Base-by-base conservation (phyloP, 2,329 filamentous ascomycete species). In the Diplocarpon mali region DNA sequence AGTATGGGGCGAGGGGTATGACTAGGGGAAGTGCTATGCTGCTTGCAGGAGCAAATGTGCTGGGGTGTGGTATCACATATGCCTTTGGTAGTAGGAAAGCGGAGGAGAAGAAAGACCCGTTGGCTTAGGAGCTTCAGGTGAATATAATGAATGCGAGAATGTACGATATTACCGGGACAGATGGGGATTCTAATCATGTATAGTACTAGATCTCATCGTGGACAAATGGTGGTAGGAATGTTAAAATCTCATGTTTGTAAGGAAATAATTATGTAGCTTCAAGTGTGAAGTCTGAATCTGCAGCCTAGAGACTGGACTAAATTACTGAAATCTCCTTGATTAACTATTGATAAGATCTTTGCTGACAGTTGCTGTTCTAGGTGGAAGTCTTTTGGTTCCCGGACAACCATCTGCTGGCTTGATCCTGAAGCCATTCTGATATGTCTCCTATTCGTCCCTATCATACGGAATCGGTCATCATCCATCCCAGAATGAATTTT, bases 11-110 rank as follows among this genome's bases (percentile, higher is more conserved):
- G 5, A 65, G 72, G 50, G 73, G 73, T 0, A 54, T 69, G 28
- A 65, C 72, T n/a, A 64, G 73, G 53, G 73, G 73, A 4, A 64
- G 64, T 5, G 72, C 73, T 5, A 57, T 76, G 54, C 70, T 62
- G 27, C 51, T 75, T 12, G 74, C 71, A 51, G 66, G 62, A 14
- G 64, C 64, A 17, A 76, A 77, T 57, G 56, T 73, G 10, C 63
- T 68, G 8, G 67, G 68, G 10, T 67, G 73, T 38, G 72, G 73
- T 2, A 52, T 69, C 49, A 69, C 70, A 1, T 76, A 75, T 60
- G 66, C 62, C 0, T 70, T 74, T 43, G 47, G 44, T 40, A 41
- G 34, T 38, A 45, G 38, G 38, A 40, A 35, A 14, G 30, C 30
- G 16, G 34, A 38, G 14, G 16, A 35, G 37, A 43, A 35, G 37